These are phyloP conservation scores for Epithele typhae DNA, from an alignment of 768 basidiomycete genomes.

Conservation along the genomic window DNA sequence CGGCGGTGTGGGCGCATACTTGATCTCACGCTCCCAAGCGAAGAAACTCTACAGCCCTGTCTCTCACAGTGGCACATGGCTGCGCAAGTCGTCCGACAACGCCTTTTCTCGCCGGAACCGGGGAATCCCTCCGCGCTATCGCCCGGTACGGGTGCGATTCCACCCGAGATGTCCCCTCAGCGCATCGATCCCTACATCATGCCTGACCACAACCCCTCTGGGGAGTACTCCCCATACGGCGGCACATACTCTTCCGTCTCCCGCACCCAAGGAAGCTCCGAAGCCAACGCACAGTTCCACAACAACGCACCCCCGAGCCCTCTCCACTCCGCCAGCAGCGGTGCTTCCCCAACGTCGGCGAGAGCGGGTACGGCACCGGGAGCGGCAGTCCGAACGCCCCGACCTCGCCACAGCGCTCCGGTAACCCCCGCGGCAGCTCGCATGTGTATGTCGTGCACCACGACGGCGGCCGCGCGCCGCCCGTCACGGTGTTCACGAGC, in stretches of 20 bases:
- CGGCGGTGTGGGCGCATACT: constrained; percentile 11
- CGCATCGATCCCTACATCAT: background rate
- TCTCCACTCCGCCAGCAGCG: background rate
- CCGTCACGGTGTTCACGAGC: constrained; percentile 51
- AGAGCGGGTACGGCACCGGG: background rate
- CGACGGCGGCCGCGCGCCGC: constrained; percentile 49
- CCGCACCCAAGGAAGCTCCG: too few relatives aligned
- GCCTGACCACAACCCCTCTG: too few relatives aligned
- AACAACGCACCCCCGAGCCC: background rate
- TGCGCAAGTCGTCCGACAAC: constrained; percentile 8
- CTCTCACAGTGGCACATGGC: background rate
- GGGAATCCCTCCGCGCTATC: background rate
- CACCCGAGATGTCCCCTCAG: background rate
- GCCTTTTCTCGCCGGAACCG: constrained; percentile 14
- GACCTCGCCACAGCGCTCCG: too few relatives aligned
- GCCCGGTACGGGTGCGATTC: constrained; percentile 2
- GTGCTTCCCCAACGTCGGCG: too few relatives aligned
- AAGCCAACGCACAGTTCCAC: too few relatives aligned
- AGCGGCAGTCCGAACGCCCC: background rate
- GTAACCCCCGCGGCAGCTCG: constrained; percentile 13
- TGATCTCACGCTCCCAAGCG: constrained; percentile 3
- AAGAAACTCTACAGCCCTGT: background rate
- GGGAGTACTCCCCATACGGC: too few relatives aligned
- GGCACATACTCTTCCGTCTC: too few relatives aligned
- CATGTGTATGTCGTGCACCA: constrained; percentile 58